Evolutionary conservation across 2,329 filamentous ascomycete genomes (phyloP), one percentile per base, ranked within the genome.

Genomic region (Lachnellula suecica): DNA sequence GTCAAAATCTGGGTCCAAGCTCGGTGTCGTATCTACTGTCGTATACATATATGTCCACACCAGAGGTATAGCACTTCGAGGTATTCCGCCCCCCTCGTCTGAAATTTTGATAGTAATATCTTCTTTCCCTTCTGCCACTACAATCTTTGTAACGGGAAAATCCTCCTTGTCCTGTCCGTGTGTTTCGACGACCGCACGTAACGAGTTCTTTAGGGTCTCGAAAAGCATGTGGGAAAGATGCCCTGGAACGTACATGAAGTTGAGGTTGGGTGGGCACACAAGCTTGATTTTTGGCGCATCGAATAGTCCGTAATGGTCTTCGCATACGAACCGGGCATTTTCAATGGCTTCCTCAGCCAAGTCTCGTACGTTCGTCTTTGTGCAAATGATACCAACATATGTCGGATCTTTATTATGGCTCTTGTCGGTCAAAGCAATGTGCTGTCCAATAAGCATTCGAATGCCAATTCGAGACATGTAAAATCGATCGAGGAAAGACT

Each of bases 31-130:
- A 71, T 97, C 94, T 59, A 99, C 94, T 2, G 94, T 99, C 31
- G 94, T 99, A 71, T 99, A 99, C 94, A 97, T 99, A 71, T 99
- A 99, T 11, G 94, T 99, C 94, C 94, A 99, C n/a, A 97, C 94
- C 13, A 99, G 80, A 4, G 94, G 94, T 59, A 99, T 97, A 47
- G 91, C 84, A 64, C 89, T 95, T 65, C 94, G 79, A 0, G 94
- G 91, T 48, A 99, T 97, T 57, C 94, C 94, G 59, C 94, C 94
- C 53, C 94, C 94, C 73, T 99, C 94, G 70, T 99, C 94, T 4
- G 88, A 90, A 63, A 99, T 88, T 74, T 99, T 99, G 77, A 99
- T 97, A 4, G 94, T 99, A 65, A 99, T 99, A 67, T 99, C 94
- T 73, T 99, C 94, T 70, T 94, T 93, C 53, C 94, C 94, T 72